Base-by-base conservation (phyloP, 2,329 filamentous ascomycete genomes). In the Clonostachys sp. region DNA sequence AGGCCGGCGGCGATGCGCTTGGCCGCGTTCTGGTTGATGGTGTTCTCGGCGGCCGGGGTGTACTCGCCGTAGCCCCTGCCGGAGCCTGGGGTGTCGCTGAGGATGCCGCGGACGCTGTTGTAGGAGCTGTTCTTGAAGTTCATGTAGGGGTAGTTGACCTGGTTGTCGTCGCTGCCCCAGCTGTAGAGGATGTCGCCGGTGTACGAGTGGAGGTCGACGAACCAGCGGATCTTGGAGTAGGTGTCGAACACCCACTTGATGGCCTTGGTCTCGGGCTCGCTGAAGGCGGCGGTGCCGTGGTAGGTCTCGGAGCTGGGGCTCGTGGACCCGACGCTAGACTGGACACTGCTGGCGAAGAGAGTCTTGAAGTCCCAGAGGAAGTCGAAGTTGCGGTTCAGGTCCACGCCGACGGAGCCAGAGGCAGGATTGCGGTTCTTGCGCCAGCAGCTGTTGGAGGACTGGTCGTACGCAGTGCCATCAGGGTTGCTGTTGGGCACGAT, bases 331-430 rank as follows among this genome's bases (percentile, higher is more conserved):
- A 39, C 36, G 36, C 17, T 18, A 3, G 14, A n/a, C 14, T 18
- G 36, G 7, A 39, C 58, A 57, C 9, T 64, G 56, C 33, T 65
- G 59, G 34, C 72, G 74, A 9, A 41, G 16, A 5, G 52, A 54
- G 0, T 61, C 33, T 56, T 62, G 54, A 72, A 77, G 61, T 82
- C 71, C 74, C 78, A 83, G 9, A 80, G 59, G 58, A 78, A 76
- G 57, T 80, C 75, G 53, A 80, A 80, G 63, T 80, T 80, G 45
- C 77, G 69, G 60, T 80, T 80, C 44, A 80, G 62, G 52, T 80
- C 77, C 34, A 80, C 64, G n/a, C 75, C 76, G 14, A 20, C 13
- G 24, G 50, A 40, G 1, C 66, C 63, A 33, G 60, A 65, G 20
- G 58, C 60, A 1, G 70, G 64, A 58, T 77, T 79, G 34, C 76